Base-by-base conservation (phyloP, 495 filamentous ascomycete genomes). In the Patellaria atrata region DNA sequence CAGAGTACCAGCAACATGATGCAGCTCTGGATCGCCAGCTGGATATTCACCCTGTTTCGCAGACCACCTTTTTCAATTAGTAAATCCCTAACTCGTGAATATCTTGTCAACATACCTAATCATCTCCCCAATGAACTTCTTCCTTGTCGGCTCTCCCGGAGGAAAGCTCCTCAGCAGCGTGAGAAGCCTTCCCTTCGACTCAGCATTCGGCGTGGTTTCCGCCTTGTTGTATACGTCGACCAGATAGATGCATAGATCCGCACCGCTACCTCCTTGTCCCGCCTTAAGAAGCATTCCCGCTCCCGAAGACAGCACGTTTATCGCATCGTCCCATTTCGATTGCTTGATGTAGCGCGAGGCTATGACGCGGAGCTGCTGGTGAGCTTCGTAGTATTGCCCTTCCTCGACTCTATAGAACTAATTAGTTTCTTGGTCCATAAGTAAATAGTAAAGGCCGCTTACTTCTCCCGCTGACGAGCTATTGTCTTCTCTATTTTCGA, bases 351-450 rank as follows among this genome's bases (percentile, higher is more conserved):
- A 94, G 19, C 89, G 83, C 30, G 80, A 79, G 22, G 85, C 82
- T 45, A 96, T 83, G 20, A 92, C 82, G 22, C 89, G 81, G 38
- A 93, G 77, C 63, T 97, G 91, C 56, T 97, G 89, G 57, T 92
- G 84, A 34, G 89, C 89, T 68, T 97, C 89, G 62, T 97, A 97
- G 64, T 73, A 94, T 48, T 82, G 72, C 40, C 89, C 91, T 58
- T 89, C 84, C 42, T 75, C 67, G 57, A 94, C 94, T 53, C 87
- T 91, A 59, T 7, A 21, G 15, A 7, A 12, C 7, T 9, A 20
- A 19, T 36, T 41, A 44, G 34, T 20, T 30, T 11, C 33, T 6
- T 40, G 41, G 37, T 31, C 35, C 40, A 23, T 26, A 38, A 37
- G 22, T 30, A 25, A 27, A 11, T 3, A 26, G 22, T 31, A 30